phyloP scores from a whole-genome alignment of 2,329 filamentous ascomycete species.

The Colletotrichum sp. region DNA sequence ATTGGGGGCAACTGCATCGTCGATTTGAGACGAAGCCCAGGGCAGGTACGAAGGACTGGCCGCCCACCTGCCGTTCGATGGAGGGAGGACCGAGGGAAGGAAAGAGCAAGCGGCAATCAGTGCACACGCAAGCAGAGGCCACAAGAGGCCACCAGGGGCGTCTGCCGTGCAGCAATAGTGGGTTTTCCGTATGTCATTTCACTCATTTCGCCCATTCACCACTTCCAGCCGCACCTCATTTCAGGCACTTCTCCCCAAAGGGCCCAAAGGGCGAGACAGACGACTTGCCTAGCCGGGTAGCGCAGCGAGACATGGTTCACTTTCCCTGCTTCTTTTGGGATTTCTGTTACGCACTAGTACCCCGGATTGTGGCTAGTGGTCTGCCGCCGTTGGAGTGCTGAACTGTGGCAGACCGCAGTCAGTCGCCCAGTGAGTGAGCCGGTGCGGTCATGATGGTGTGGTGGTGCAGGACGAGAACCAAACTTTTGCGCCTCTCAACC shows the following conservation, averaged over 20 bases:
- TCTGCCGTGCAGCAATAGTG: not conserved
- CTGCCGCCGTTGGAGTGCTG: not conserved
- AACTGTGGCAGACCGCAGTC: not conserved
- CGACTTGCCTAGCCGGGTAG: not conserved
- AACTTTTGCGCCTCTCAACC: not conserved
- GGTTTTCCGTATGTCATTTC: conserved; percentile 8
- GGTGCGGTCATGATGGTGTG: conserved; percentile 5
- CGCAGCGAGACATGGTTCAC: not conserved
- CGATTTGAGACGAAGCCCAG: conserved; percentile 1
- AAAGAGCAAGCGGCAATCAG: not conserved
- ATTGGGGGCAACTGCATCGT: not conserved
- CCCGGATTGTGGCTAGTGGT: conserved; percentile 18
- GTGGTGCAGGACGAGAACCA: not conserved
- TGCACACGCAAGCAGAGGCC: not conserved
- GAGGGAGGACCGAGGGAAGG: not conserved
- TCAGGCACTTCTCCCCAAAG: not conserved
- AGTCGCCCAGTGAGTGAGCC: not conserved
- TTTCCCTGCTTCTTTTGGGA: not conserved
- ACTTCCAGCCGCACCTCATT: not conserved
- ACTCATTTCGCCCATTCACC: not conserved
- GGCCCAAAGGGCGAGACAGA: not conserved
- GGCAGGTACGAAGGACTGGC: not conserved
- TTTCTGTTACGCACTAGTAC: conserved; percentile 6
- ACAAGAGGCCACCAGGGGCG: not conserved
- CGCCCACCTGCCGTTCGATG: not conserved